Percentiles rank a stretch among this genome's conserved stretches.
These are phyloP conservation scores for Phytophthora aleatoria DNA, from an alignment of 352 stramenopile species.

Conservation along the genomic window DNA sequence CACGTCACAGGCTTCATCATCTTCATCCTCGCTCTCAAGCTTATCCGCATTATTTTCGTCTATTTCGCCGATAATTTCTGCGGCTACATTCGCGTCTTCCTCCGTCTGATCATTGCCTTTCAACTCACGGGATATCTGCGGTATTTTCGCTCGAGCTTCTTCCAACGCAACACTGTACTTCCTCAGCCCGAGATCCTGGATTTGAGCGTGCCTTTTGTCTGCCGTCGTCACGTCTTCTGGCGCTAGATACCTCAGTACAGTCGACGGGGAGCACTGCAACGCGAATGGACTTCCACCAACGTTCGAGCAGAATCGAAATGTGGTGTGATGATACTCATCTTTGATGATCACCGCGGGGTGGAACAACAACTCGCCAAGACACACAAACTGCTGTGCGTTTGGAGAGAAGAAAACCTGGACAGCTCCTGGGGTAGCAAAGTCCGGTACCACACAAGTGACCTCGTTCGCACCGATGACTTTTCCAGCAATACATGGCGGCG, in stretches of 20 bases:
- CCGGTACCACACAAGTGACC: constrained; percentile 55
- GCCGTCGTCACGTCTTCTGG: constrained; percentile 54
- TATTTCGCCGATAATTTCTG: background rate
- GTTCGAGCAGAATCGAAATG: constrained; percentile 66
- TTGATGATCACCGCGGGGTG: constrained; percentile 61
- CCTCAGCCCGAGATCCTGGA: constrained; percentile 30
- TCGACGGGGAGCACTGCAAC: constrained; percentile 60
- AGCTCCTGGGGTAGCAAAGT: constrained; percentile 46
- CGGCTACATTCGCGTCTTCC: background rate
- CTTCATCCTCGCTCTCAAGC: background rate
- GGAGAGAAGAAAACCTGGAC: constrained; percentile 67
- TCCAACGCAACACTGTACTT: constrained; percentile 25
- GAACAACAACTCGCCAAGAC: constrained; percentile 56
- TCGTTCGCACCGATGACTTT: constrained; percentile 56
- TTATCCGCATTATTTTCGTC: background rate
- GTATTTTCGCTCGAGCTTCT: background rate
- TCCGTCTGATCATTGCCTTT: constrained; percentile 15
- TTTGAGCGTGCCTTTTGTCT: constrained; percentile 29
- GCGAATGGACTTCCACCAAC: constrained; percentile 61
- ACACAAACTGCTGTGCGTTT: constrained; percentile 79
- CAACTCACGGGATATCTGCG: background rate
- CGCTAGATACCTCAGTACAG: constrained; percentile 48
- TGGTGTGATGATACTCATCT: constrained; percentile 36
- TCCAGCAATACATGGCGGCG: constrained; percentile 51
- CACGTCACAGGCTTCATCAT: background rate